Evolutionary conservation across 78 protist genomes (phyloP), one percentile per base, ranked within the genome.

Genomic region (Isochrysis galbana): DNA sequence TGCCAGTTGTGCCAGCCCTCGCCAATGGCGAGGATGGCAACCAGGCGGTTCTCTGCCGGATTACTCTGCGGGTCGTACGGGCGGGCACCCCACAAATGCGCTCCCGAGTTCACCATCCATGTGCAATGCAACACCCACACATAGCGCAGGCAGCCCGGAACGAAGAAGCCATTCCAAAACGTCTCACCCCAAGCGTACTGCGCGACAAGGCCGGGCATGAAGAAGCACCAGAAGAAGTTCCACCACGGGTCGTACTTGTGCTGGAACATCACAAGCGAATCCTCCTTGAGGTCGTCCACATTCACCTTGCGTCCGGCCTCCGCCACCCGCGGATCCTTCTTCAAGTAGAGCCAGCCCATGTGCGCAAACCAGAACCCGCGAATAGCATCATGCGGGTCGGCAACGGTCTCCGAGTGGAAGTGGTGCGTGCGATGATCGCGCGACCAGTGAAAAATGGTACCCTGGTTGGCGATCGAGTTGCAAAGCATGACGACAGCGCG

Each of bases 1-100:
- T 92, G 94, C 70, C 48, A 92, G 94, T 92, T 86, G 83, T 92
- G 94, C 89, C 86, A 92, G 44, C 94, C 94, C 70, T 92, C 94
- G 70, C 94, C 94, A 22, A 86, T 26, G 19, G 94, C 1, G 19
- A 41, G 84, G 47, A 92, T 36, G 26, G 91, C 87, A n/a, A 55
- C 78, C 51, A 41, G 5, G 21, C 5, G 10, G 82, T 86, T 61
- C 51, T 92, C 94, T 2, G 89, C 72, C 25, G 94, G 94, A 36
- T 41, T 69, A 19, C 39, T 7, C n/a, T 69, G 17, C 46, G 48
- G 78, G 36, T 86, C 91, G 67, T 70, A 92, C 41, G 94, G 78
- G 10, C 82, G 91, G 25, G 19, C 83, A 32, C 94, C 94, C 44
- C 46, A 61, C 91, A 86, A 11, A 32, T 92, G 94, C 5, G 94